Base-by-base conservation (phyloP, 192 early-diverging fungal genomes). In the Coemansia sp. region DNA sequence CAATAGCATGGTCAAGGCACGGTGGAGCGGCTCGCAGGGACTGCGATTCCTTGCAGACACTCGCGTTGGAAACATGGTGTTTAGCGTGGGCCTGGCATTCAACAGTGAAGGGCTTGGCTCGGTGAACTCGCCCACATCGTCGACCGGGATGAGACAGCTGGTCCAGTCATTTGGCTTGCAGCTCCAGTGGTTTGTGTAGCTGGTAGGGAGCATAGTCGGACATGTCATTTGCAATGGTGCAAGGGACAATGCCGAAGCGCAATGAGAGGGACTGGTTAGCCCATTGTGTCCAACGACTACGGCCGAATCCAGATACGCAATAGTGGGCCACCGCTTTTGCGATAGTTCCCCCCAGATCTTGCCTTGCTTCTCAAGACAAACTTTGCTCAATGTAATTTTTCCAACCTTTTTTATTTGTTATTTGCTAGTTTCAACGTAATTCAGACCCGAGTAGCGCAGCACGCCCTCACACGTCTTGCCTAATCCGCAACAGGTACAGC, bases 1-100 rank as follows among this genome's bases (percentile, higher is more conserved):
- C 29, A 86, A 59, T 74, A 89, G 78, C 65, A 68, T 89, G n/a
- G 57, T 89, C 44, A 89, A 90, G 77, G 78, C 66, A 3, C 73
- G 87, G 47, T 73, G 88, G 68, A 91, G 89, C 55, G 71, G 66
- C 36, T 60, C 79, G 51, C 70, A 82, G 29, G 84, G 84, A 1
- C 66, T 86, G 61, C 73, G 68, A 16, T 70, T 62, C 18, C 76
- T 84, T 3, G 60, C 78, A 0, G 81, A 84, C 44, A 67, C 81
- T 20, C 81, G 76, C 24, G 34, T 84, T 9, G 72, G 66, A 44
- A 84, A 75, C 74, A 78, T 84, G 77, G 68, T 84, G 29, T 73
- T 79, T 27, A 84, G 73, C 65, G 72, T 78, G 70, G 76, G 81
- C 13, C 66, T 84, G 62, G 70, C 71, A 1, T 59, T 84, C 33